These are phyloP conservation scores for Jatropha multifida DNA, from an alignment of 441 rosid species.

Conservation along the genomic window DNA sequence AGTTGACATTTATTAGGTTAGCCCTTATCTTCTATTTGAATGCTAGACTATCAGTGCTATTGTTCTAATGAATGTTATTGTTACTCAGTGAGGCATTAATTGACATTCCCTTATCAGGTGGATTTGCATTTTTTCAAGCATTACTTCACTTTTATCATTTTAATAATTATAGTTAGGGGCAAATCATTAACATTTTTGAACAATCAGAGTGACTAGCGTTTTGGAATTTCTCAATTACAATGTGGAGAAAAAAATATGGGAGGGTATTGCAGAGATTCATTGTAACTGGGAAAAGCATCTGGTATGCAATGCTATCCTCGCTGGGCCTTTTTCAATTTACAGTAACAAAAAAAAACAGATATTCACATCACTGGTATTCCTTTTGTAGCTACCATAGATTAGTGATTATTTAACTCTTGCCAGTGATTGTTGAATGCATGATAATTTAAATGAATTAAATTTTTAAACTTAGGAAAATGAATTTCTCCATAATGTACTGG, in stretches of 20 bases:
- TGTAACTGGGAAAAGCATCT: neutral
- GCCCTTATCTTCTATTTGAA: neutral
- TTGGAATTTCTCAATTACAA: neutral
- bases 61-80: neutral
- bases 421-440: neutral
- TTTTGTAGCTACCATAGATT: neutral
- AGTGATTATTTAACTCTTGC: neutral
- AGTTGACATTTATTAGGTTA: neutral
- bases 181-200: neutral
- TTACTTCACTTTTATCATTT: neutral
- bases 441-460: neutral
- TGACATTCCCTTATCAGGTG: neutral
- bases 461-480: neutral
- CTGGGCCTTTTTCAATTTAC: neutral
- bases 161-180: neutral
- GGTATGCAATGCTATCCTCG: neutral
- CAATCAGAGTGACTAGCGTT: neutral
- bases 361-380: neutral
- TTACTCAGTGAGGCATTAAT: neutral
- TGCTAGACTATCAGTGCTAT: neutral
- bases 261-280: neutral
- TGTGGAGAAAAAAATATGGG: neutral
- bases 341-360: neutral
- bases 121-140: neutral
- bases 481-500: neutral